Evolutionary conservation across 1,139 yeast species (phyloP), one percentile per base, ranked within the genome.

Genomic region (Nakaseomyces bracarensis): DNA sequence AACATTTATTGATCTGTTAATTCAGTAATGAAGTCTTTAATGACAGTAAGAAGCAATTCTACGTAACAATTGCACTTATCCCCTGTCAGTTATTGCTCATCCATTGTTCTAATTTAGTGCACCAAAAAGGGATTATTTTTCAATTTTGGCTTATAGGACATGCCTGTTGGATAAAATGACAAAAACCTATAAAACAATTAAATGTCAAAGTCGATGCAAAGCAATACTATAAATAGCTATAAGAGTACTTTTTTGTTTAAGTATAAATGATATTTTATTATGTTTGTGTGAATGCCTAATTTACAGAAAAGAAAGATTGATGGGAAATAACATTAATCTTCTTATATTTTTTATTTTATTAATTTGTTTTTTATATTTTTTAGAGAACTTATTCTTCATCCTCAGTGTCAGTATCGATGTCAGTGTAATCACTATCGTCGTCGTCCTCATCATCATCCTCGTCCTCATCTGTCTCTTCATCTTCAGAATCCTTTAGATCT

Each of bases 391-490:
- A 4, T 8, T 30, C 60, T 19, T 49, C 61, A 48, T 66, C 70
- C 30, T 68, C 72, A 3, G 69, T 67, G 47, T 67, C 71, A 0
- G 71, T 67, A 45, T 68, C 66, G 33, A 67, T 66, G 50, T 68
- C 71, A 2, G 70, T 64, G 52, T 65, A 67, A 41, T 67, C 70
- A 38, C 55, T 66, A 21, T 65, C 68, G 21, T 70, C 75, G 25
- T 61, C 71, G 48, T 73, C 78, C 45, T 72, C 77, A 46, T 74
- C 79, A 29, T 63, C 69, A 19, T 59, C 61, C 43, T 58, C 60
- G 0, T 51, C 54, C 10, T 55, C 53, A 25, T 60, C 67, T 30
- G 60, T 59, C 9, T 58, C 53, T 7, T 50, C 51, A 16, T 49
- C 41, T 3, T 47, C 46, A 10, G 47, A 51, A 19, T 53, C 53